Base-by-base conservation (phyloP, 305 asterid species). In the Fraxinus angustifolia region DNA sequence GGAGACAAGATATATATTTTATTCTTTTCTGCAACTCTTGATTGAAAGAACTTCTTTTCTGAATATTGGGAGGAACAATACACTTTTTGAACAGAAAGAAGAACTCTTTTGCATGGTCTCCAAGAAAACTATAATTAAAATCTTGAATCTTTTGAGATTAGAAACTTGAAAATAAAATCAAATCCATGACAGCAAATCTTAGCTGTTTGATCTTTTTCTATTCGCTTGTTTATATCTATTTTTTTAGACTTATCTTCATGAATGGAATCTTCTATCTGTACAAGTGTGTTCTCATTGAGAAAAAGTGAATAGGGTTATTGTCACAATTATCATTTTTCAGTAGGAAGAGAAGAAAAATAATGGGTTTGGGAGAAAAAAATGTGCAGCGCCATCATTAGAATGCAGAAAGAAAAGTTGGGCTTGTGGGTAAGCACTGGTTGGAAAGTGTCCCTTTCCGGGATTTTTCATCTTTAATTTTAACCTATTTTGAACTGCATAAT, bases 41-140 rank as follows among this genome's bases (percentile, higher is more conserved):
- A 83, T 84, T 73, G 78, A 81, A 88, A 87, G 87, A 88, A 86
- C 21, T 76, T 82, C 76, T 81, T 77, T 87, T 87, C 81, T 60
- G 83, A 85, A 82, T 83, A 82, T 74, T 74, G 77, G 80, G 75
- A 78, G 82, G 73, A 73, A 86, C 65, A 91, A 84, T 85, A 67
- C 68, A 82, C 90, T 85, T 91, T 91, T 82, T 81, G 82, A 83
- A 87, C 30, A 83, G 82, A 87, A 90, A 87, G 85, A 87, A 81
- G 84, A 80, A 68, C 85, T 86, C 79, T 90, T 87, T 79, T 91
- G 94, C 97, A 91, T 93, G 96, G 97, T 93, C 93, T 91, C 91
- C 97, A 85, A 93, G 90, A 87, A 88, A 71, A 88, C 50, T 83
- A 90, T 91, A 79, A 90, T 91, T 87, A 77, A 87, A 83, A 85